Evolutionary conservation across 805 yeast genomes (phyloP), one percentile per base, ranked within the genome.

Genomic region (Torulaspora indica): DNA sequence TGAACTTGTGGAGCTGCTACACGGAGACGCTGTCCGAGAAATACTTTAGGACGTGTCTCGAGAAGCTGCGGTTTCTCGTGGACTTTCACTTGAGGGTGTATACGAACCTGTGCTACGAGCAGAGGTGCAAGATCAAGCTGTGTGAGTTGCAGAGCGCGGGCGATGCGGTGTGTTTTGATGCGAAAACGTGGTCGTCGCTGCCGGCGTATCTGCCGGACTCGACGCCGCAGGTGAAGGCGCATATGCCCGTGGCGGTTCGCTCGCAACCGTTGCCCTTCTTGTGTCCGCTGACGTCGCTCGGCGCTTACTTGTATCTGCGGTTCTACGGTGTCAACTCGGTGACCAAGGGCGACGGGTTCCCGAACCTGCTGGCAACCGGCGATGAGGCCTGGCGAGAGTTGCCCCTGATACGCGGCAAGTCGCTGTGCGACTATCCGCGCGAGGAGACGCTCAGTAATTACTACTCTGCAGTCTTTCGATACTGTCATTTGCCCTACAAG

Each of bases 401-500:
- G 22, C 60, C 64, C 3, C 34, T 63, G 9, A 43, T 58, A 8
- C 49, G 62, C 37, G 65, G 64, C 5, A 61, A 58, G 43, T 47
- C 54, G 6, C 38, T 47, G 10, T 47, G 45, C n/a, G 57, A 58
- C 30, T 61, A 61, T 38, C 63, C 65, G 22, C 50, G 58, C 40
- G 65, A 62, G 33, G 55, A 54, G 28, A 55, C 64, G 12, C 40
- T 63, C 47, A 52, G 58, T 29, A 49, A 53, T 32, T 56, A 52
- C 31, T 63, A 63, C 45, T 48, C 58, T 3, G 47, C 57, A 4
- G 54, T 59, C 1, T 62, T 61, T 42, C 51, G 61, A 37, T 57
- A 62, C 40, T 63, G 66, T 42, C 60, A 57, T 34, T 32, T 60
- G 22, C 57, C 66, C 13, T 63, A 62, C 43, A 62, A 56, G 44